phyloP scores from a whole-genome alignment of 169 alveolate genomes.

The Eimeria tenella region DNA sequence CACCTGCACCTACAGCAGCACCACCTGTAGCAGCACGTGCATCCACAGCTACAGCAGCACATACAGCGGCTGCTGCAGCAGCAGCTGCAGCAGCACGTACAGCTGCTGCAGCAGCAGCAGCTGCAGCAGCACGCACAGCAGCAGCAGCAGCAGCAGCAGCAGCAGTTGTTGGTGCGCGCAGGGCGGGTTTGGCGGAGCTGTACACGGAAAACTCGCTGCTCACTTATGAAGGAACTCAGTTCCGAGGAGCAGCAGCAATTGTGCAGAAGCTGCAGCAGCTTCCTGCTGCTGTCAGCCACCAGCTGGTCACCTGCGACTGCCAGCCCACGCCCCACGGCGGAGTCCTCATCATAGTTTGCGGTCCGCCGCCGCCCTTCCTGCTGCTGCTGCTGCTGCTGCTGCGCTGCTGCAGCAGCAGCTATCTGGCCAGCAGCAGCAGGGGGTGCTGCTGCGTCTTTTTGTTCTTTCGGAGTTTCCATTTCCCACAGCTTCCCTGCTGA shows the following conservation, averaged over 20 bases:
- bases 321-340: conserved; percentile 90
- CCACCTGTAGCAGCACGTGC: too few relatives aligned
- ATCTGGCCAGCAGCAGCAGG: background rate
- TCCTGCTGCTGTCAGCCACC: conserved; percentile 82
- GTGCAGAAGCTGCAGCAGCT: conserved; percentile 85
- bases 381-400: background rate
- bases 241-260: conserved; percentile 88
- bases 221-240: conserved; percentile 90
- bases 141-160: too few relatives aligned
- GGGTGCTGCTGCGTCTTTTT: background rate
- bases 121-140: too few relatives aligned
- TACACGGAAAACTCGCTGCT: conserved; percentile 88
- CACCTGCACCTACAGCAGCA: too few relatives aligned
- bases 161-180: background rate
- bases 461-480: background rate
- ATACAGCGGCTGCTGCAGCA: too few relatives aligned
- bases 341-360: conserved; percentile 86
- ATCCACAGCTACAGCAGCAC: too few relatives aligned
- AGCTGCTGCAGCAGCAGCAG: too few relatives aligned
- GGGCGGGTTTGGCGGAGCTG: conserved; percentile 69
- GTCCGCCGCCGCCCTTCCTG: too few relatives aligned
- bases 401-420: background rate
- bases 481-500: background rate
- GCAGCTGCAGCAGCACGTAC: too few relatives aligned
- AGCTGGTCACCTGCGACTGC: conserved; percentile 86